phyloP scores from a whole-genome alignment of 768 basidiomycete species.

The Phlegmacium glaucopus region DNA sequence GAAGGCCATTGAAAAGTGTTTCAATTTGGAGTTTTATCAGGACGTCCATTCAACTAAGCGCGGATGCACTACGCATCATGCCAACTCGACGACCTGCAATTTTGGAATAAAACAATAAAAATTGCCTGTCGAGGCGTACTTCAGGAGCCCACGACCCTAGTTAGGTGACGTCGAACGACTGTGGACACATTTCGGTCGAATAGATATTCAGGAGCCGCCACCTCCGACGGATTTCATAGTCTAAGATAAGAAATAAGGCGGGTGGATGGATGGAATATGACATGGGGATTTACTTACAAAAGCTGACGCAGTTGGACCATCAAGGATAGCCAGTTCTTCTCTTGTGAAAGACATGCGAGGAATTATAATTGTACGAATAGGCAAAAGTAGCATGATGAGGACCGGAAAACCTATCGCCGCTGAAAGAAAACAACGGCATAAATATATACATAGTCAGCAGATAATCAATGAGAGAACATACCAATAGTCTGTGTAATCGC shows the following conservation, averaged over 20 bases:
- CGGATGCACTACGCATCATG: too few species aligned
- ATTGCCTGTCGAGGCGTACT: too few species aligned
- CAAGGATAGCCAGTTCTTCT: conserved; percentile 82
- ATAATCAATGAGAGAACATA: conserved; percentile 25
- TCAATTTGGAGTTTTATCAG: too few species aligned
- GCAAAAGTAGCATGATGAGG: conserved; percentile 81
- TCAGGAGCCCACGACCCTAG: too few species aligned
- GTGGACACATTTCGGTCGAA: too few species aligned
- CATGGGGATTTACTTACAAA: conserved; percentile 56
- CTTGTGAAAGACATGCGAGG: conserved; percentile 71
- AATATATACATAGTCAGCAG: conserved; percentile 3
- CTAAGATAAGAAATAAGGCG: conserved; percentile 5
- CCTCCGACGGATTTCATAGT: conserved; percentile 26
- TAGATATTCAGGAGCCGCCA: not conserved
- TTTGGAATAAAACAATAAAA: too few species aligned
- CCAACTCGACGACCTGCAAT: too few species aligned
- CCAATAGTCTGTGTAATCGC: conserved; percentile 89
- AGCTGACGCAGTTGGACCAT: conserved; percentile 85
- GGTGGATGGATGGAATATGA: not conserved
- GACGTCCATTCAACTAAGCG: too few species aligned
- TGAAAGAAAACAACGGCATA: conserved; percentile 15
- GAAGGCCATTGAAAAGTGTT: not conserved
- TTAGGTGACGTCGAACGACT: too few species aligned
- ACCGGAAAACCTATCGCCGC: conserved; percentile 92
- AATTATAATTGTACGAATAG: conserved; percentile 66